phyloP scores from a whole-genome alignment of 192 early-diverging fungal genomes.

The Kappamyces sp. region DNA sequence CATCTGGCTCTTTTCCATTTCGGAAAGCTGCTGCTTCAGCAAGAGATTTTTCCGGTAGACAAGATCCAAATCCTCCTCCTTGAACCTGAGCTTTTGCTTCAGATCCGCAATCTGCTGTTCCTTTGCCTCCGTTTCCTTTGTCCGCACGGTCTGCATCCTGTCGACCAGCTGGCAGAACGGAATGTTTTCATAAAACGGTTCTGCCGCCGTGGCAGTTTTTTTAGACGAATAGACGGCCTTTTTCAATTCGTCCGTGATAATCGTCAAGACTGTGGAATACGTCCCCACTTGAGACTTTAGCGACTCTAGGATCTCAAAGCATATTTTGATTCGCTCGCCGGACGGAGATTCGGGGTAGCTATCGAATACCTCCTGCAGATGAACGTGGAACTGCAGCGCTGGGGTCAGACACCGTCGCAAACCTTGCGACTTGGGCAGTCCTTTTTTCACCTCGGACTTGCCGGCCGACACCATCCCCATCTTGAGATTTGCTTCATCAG shows the following conservation, averaged over 20 bases:
- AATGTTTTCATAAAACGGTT: slow-evolving; percentile 32
- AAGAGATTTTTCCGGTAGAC: slow-evolving; percentile 39
- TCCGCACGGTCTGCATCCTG: slow-evolving; percentile 23
- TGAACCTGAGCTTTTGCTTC: slow-evolving; percentile 39
- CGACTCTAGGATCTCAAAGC: slow-evolving; percentile 34
- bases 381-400: slow-evolving; percentile 37
- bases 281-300: slow-evolving; percentile 25
- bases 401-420: background rate
- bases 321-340: slow-evolving; percentile 14
- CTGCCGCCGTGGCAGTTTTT: slow-evolving; percentile 25
- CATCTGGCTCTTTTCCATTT: slow-evolving; percentile 21
- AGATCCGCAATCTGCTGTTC: slow-evolving; percentile 28
- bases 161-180: slow-evolving; percentile 32
- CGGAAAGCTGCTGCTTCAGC: slow-evolving; percentile 29
- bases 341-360: slow-evolving; percentile 23
- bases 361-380: slow-evolving; percentile 38
- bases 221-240: slow-evolving; percentile 29
- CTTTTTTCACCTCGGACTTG: background rate
- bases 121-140: slow-evolving; percentile 22
- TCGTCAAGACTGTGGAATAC: slow-evolving; percentile 18
- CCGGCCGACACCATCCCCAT: too few relatives aligned
- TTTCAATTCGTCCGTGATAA: slow-evolving; percentile 33
- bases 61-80: slow-evolving; percentile 46
- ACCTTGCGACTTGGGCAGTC: slow-evolving; percentile 12
- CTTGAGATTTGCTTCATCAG: too few relatives aligned